Evolutionary conservation across 148 eudicot species (phyloP).

Genomic region (Rheum nobile): DNA sequence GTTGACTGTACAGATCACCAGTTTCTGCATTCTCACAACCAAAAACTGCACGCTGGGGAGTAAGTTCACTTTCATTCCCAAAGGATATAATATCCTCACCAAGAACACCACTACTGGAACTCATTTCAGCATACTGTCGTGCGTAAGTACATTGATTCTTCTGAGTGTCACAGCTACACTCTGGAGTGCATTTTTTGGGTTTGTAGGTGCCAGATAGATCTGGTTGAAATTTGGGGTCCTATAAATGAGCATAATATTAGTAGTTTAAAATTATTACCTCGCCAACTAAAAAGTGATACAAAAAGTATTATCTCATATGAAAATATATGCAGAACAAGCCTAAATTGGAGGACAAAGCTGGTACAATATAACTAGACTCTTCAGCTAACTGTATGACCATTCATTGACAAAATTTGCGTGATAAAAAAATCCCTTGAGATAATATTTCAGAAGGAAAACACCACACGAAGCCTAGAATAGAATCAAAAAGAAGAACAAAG

Average conservation of each 20-base stretch:
- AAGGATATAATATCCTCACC: constrained; percentile 83
- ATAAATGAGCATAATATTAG: background rate
- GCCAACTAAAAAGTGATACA: background rate
- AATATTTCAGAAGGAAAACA: background rate
- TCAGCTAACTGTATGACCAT: background rate
- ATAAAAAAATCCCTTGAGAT: background rate
- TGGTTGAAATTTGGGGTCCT: constrained; percentile 91
- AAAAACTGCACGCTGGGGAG: constrained; percentile 74
- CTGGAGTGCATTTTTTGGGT: constrained; percentile 70
- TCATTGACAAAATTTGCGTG: background rate
- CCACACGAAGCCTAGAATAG: background rate
- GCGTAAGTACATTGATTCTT: constrained; percentile 56
- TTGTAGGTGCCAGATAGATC: constrained; percentile 61
- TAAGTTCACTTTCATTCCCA: constrained; percentile 76
- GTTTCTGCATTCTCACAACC: constrained; percentile 94
- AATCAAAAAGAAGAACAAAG: background rate
- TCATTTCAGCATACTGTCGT: constrained; percentile 95
- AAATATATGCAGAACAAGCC: background rate
- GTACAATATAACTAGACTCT: background rate
- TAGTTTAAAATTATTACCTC: background rate
- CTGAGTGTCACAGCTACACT: constrained; percentile 60
- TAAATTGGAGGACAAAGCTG: background rate
- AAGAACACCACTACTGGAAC: constrained; percentile 92
- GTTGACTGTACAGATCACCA: constrained; percentile 80
- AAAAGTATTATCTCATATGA: background rate